Base-by-base conservation (phyloP, 2,329 filamentous ascomycete genomes). In the Thelonectria rubi region DNA sequence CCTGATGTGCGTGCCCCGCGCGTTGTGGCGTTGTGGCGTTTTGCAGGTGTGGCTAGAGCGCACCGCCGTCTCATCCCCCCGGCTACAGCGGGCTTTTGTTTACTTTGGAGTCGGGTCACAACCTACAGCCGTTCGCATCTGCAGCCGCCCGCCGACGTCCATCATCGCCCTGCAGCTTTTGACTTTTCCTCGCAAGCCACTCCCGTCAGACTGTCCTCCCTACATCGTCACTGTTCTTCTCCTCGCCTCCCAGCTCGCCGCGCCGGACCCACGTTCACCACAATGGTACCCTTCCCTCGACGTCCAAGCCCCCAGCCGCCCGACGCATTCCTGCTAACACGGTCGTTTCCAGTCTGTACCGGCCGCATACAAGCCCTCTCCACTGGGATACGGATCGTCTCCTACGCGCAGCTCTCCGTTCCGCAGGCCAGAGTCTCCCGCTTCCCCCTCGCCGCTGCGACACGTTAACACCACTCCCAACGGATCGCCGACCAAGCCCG, bases 331-430 rank as follows among this genome's bases (percentile, higher is more conserved):
- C 63, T 70, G 64, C 74, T 76, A 69, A 74, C 68, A 62, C 61
- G 58, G 61, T 65, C 58, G 53, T 68, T 68, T 64, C 70, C 73
- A 85, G 87, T 83, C 81, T 75, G 84, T 81, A 75, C 82, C 79
- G 59, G 74, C 81, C 51, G 80, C 85, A 59, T 92, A 90, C 77
- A 91, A 91, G 75, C 88, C 89, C 14, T 91, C 89, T 21, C 88
- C 88, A 56, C 79, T 92, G 63, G 89, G 89, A 62, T 91, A 90
- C 77, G 88, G 88, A 66, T 89, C 90, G 48, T 85, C 87, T 68
- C 75, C 77, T 18, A 72, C 74, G 17, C 87, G 91, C 74, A 84
- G 80, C 72, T 90, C 87, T 52, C 87, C 87, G 12, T 90, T 90
- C 73, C 84, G 87, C 60, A 79, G 87, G 67, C 81, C 86, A 55